phyloP scores from a whole-genome alignment of 768 basidiomycete species.

The Auricularia auricula-judae region DNA sequence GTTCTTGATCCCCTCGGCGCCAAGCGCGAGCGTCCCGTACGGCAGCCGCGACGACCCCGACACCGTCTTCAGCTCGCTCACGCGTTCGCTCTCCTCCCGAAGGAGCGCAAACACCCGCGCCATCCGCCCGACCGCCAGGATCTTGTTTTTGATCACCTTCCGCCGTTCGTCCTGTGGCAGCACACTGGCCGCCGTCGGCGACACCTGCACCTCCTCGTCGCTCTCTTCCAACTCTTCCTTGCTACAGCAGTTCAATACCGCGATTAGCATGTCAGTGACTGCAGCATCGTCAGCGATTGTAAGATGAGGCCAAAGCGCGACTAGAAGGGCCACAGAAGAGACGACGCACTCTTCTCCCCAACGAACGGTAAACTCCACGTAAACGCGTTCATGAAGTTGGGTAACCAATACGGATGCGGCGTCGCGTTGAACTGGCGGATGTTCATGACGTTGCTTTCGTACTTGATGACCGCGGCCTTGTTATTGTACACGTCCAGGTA shows the following conservation, averaged over 20 bases:
- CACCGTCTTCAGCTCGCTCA: conserved; percentile 20
- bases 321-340: not conserved
- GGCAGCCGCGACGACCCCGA: conserved; percentile 23
- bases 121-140: conserved; percentile 38
- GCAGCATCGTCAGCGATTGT: not conserved
- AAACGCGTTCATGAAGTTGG: conserved; percentile 45
- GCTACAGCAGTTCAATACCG: conserved; percentile 37
- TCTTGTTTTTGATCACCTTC: conserved; percentile 39
- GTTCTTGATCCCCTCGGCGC: conserved; percentile 36
- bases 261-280: conserved; percentile 44
- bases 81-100: conserved; percentile 15
- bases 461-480: conserved; percentile 44
- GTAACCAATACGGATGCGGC: conserved; percentile 39
- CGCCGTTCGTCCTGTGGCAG: conserved; percentile 23
- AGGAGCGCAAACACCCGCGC: conserved; percentile 35
- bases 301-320: not conserved
- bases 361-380: conserved; percentile 40
- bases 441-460: conserved; percentile 42
- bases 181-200: conserved; percentile 9
- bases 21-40: conserved; percentile 27
- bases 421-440: conserved; percentile 39
- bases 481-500: conserved; percentile 43
- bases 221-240: conserved; percentile 37
- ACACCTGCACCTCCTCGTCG: conserved; percentile 10
- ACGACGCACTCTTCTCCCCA: conserved; percentile 26